Conservation (phyloP, 1,284 basidiomycete genomes). For the Fistulina hepatica region DNA sequence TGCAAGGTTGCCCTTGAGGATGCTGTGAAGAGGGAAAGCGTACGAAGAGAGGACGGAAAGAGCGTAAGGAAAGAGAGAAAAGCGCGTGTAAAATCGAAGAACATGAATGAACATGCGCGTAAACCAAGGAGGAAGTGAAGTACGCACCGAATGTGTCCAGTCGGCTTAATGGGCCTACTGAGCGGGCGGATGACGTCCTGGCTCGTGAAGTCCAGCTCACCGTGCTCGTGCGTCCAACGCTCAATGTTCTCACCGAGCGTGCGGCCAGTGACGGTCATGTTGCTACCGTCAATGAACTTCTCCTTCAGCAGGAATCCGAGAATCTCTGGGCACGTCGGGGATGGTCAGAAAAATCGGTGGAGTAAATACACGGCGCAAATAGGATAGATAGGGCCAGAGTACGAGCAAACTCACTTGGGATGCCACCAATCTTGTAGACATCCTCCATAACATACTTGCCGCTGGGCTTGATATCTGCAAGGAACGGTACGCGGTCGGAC, state of each 20-base stretch:
- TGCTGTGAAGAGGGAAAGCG: conserved; percentile 31
- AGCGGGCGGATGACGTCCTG: conserved; percentile 84
- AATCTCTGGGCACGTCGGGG: too few species aligned
- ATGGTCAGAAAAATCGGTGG: too few species aligned
- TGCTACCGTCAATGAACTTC: conserved; percentile 75
- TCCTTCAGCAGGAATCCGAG: conserved; percentile 75
- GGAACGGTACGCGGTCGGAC: conserved; percentile 77
- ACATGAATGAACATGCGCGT: conserved; percentile 1
- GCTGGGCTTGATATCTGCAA: conserved; percentile 85
- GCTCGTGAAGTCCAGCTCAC: conserved; percentile 52
- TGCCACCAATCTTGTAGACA: conserved; percentile 80
- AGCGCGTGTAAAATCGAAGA: neutral
- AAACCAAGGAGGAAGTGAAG: conserved; percentile 6
- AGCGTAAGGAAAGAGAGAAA: conserved; percentile 6
- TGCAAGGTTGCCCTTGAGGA: conserved; percentile 80
- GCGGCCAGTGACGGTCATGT: conserved; percentile 79
- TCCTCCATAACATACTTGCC: conserved; percentile 90
- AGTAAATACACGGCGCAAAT: too few species aligned
- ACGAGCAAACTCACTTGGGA: conserved; percentile 52
- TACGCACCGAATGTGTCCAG: conserved; percentile 74
- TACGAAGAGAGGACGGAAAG: conserved; percentile 5
- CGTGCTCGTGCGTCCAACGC: conserved; percentile 68
- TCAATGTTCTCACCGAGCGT: conserved; percentile 86
- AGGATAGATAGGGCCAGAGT: conserved; percentile 7
- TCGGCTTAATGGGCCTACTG: conserved; percentile 77